Evolutionary conservation across 192 early-diverging fungal species (phyloP).

Genomic region (Diversispora eburnea): DNA sequence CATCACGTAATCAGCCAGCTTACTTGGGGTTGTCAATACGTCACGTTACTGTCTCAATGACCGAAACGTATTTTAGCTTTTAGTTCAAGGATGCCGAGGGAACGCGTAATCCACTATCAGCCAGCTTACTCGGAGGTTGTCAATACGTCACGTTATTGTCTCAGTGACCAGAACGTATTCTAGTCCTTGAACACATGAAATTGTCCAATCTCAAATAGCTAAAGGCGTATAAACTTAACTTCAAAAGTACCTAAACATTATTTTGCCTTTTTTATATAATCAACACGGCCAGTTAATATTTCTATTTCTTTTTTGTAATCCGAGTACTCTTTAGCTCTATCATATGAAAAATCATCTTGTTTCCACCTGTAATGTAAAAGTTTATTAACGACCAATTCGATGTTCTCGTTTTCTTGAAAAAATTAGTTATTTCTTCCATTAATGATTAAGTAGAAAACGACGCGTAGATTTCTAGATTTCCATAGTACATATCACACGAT

Average conservation of each 20-base stretch:
- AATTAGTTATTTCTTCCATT: neutral
- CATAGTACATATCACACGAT: no score
- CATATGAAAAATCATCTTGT: neutral
- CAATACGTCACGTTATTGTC: no score
- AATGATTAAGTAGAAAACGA: no score
- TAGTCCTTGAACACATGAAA: conserved; percentile 22
- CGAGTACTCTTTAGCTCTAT: neutral
- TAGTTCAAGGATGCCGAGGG: no score
- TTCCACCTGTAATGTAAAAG: neutral
- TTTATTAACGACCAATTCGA: conserved; percentile 9
- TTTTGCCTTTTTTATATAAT: conserved; percentile 10
- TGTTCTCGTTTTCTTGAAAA: conserved; percentile 2
- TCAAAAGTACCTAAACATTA: neutral
- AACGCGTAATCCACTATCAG: neutral
- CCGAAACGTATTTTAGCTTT: no score
- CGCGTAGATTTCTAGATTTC: no score
- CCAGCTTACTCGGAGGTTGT: neutral
- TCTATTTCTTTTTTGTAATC: conserved; percentile 16
- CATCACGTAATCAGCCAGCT: conserved; percentile 21
- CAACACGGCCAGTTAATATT: neutral
- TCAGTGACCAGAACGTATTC: conserved; percentile 7
- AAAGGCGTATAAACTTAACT: conserved; percentile 9
- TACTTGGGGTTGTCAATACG: no score
- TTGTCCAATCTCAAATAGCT: neutral
- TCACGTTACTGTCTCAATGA: no score